Evolutionary conservation across 2,329 filamentous ascomycete species (phyloP).

Genomic region (Lecanosticta acicola): DNA sequence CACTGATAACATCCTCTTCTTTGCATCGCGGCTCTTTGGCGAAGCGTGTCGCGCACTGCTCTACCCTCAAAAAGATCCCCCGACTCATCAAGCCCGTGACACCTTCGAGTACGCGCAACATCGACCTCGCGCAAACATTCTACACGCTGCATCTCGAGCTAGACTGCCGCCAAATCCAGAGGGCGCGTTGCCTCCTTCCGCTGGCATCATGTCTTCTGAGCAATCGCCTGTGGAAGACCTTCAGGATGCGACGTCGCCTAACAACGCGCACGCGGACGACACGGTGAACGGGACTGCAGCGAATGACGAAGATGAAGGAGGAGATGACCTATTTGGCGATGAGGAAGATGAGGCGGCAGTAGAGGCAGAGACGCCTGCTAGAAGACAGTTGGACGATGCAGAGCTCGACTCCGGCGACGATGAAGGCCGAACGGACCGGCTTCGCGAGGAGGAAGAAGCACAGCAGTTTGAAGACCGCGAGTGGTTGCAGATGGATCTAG

Average conservation of each 20-base stretch:
- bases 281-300: constrained; percentile 13
- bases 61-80: no score
- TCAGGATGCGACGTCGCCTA: constrained; percentile 20
- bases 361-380: constrained; percentile 16
- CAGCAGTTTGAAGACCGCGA: constrained; percentile 38
- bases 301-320: constrained; percentile 30
- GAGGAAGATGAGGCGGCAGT: constrained; percentile 36
- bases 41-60: no score
- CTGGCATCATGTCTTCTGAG: constrained; percentile 14
- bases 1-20: no score
- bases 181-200: background rate
- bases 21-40: no score
- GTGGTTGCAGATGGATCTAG: constrained; percentile 56
- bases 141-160: no score
- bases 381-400: constrained; percentile 51
- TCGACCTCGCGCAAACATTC: no score
- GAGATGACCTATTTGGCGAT: constrained; percentile 45
- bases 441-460: constrained; percentile 45
- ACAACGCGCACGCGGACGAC: background rate
- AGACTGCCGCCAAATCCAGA: no score
- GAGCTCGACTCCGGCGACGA: constrained; percentile 60
- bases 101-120: no score
- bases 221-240: constrained; percentile 11
- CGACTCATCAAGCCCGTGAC: no score
- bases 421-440: constrained; percentile 58